Evolutionary conservation across 192 early-diverging fungal genomes (phyloP).

Genomic region (Podila epigama): DNA sequence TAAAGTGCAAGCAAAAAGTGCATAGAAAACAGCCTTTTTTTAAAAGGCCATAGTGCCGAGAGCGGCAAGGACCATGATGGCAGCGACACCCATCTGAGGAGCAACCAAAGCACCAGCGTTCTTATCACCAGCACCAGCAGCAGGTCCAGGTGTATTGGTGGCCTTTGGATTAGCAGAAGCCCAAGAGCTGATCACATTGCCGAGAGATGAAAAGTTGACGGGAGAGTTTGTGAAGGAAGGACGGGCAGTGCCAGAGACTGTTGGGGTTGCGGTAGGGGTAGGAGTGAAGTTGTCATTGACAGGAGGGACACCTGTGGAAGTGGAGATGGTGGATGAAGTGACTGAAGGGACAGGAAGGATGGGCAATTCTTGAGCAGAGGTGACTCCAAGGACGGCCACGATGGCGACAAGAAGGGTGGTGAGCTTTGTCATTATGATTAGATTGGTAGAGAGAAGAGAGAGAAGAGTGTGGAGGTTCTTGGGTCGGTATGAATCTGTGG

Average conservation of each 20-base stretch:
- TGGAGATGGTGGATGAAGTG: neutral
- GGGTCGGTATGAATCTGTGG: neutral
- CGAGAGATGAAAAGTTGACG: constrained; percentile 28
- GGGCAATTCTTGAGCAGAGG: neutral
- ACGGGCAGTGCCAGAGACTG: neutral
- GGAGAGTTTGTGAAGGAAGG: too few species aligned
- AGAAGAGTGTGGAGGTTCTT: neutral
- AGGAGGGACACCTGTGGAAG: neutral
- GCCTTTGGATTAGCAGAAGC: constrained; percentile 9
- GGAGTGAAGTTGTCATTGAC: neutral
- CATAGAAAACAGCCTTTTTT: neutral
- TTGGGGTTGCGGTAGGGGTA: neutral
- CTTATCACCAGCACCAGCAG: neutral
- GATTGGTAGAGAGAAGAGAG: neutral
- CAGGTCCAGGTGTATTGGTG: neutral
- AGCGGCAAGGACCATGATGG: constrained; percentile 17
- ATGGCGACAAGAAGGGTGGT: constrained; percentile 18
- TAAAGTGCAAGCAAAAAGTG: too few species aligned
- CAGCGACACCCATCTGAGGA: constrained; percentile 3
- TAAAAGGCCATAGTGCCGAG: constrained; percentile 8
- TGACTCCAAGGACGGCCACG: constrained; percentile 3
- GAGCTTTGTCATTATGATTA: neutral
- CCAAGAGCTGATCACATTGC: constrained; percentile 13
- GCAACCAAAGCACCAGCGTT: constrained; percentile 3
- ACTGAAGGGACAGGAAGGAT: neutral